A percentile compares a stretch with the other conserved stretches of the same genome.
Evolutionary conservation across 2,329 filamentous ascomycete genomes (phyloP).

Genomic region (Xylaria sp.): DNA sequence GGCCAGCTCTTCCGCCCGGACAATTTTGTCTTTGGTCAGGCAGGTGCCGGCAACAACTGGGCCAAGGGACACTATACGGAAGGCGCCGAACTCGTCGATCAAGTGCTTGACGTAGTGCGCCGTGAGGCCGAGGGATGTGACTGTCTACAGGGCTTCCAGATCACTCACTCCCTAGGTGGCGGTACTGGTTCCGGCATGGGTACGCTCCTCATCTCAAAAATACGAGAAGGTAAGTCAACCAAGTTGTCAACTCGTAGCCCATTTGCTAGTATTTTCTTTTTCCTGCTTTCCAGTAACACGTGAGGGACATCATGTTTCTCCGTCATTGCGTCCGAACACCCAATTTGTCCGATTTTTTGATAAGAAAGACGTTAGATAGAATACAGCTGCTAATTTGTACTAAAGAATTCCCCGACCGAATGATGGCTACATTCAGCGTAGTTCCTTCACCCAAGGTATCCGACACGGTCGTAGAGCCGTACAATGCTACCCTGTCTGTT

Average conservation of each 20-base stretch:
- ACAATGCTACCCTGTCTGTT: slow-evolving; percentile 98
- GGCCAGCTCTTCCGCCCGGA: slow-evolving; percentile 99
- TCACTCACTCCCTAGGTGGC: slow-evolving; percentile 99
- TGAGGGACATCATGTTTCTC: too few relatives aligned
- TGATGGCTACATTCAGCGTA: slow-evolving; percentile 99
- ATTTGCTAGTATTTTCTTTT: too few relatives aligned
- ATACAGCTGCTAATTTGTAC: not conserved
- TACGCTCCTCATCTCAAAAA: slow-evolving; percentile 99
- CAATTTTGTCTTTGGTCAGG: slow-evolving; percentile 99
- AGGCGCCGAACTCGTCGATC: slow-evolving; percentile 97
- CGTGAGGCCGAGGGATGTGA: slow-evolving; percentile 98
- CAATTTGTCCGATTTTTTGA: too few relatives aligned
- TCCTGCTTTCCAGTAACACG: too few relatives aligned
- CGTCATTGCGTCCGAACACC: too few relatives aligned
- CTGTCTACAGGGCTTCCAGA: slow-evolving; percentile 99
- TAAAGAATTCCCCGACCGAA: slow-evolving; percentile 98
- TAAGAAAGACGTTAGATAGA: too few relatives aligned
- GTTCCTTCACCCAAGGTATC: slow-evolving; percentile 99
- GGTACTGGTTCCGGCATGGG: slow-evolving; percentile 99
- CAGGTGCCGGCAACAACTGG: slow-evolving; percentile 99
- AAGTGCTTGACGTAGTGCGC: slow-evolving; percentile 97
- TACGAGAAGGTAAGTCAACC: slow-evolving; percentile 68
- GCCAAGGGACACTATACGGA: slow-evolving; percentile 99
- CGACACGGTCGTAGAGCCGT: slow-evolving; percentile 98
- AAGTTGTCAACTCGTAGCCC: too few relatives aligned